Percentiles rank a stretch among this genome's conserved stretches.
These are phyloP conservation scores for Epichloe bromicola DNA, from an alignment of 2,329 filamentous ascomycete species.

Conservation along the genomic window DNA sequence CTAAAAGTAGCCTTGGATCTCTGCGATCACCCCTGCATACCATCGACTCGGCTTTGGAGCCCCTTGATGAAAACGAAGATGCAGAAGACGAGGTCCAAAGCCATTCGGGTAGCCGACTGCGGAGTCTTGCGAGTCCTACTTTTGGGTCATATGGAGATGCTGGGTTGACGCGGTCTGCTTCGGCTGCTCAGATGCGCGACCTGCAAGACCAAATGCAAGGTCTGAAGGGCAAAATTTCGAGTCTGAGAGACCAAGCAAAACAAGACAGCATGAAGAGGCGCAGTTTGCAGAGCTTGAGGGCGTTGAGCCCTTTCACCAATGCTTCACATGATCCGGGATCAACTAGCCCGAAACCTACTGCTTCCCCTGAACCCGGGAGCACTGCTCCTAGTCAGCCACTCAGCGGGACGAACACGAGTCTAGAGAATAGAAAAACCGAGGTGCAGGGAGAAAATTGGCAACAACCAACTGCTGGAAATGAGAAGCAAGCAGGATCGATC, in stretches of 20 bases:
- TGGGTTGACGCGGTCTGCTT: slow-evolving; percentile 51
- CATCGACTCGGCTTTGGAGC: slow-evolving; percentile 34
- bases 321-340: slow-evolving; percentile 29
- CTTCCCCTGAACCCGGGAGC: slow-evolving; percentile 8
- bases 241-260: slow-evolving; percentile 61
- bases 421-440: not conserved
- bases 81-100: slow-evolving; percentile 14
- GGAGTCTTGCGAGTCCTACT: slow-evolving; percentile 31
- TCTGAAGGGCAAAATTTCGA: slow-evolving; percentile 74
- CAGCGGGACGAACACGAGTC: not conserved
- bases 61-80: slow-evolving; percentile 37
- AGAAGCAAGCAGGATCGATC: not conserved
- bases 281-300: slow-evolving; percentile 63
- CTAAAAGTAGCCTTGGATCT: slow-evolving; percentile 13
- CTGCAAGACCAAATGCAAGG: slow-evolving; percentile 78
- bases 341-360: slow-evolving; percentile 9
- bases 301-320: slow-evolving; percentile 67
- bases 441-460: not conserved
- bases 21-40: slow-evolving; percentile 25
- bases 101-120: slow-evolving; percentile 20
- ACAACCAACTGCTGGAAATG: slow-evolving; percentile 7
- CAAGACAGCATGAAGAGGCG: slow-evolving; percentile 67
- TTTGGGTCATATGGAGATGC: slow-evolving; percentile 29
- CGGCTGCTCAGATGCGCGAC: slow-evolving; percentile 58
- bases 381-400: not conserved